Percentiles rank a stretch among this genome's conserved stretches.
Conservation (phyloP, 2,329 filamentous ascomycete species). For the Stachybotrys elegans region DNA sequence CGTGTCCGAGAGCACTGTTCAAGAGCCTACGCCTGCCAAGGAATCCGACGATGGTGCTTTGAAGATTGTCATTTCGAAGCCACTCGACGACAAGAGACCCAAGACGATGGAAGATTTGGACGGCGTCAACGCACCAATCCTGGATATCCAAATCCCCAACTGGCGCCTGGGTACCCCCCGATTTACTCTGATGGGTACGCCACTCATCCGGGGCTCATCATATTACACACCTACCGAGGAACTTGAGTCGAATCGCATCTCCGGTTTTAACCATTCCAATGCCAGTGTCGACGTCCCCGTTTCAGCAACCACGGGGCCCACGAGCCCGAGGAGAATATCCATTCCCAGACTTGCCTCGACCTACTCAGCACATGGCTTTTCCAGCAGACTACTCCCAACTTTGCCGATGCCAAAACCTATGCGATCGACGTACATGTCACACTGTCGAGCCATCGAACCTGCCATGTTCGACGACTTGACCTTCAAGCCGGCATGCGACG, state of each 20-base stretch:
- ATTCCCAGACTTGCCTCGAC: neutral
- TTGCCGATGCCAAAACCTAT: slow-evolving; percentile 34
- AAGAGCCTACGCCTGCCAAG: slow-evolving; percentile 51
- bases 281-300: slow-evolving; percentile 16
- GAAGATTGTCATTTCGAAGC: slow-evolving; percentile 75
- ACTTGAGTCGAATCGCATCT: slow-evolving; percentile 55
- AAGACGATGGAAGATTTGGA: slow-evolving; percentile 58
- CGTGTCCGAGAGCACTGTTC: slow-evolving; percentile 72
- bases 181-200: slow-evolving; percentile 72
- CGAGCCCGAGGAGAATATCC: neutral
- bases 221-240: slow-evolving; percentile 69
- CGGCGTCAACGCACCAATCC: slow-evolving; percentile 40
- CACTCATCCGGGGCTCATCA: slow-evolving; percentile 74
- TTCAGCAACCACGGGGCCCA: neutral
- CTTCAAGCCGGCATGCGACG: slow-evolving; percentile 72
- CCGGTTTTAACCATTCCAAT: slow-evolving; percentile 36
- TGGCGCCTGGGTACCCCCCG: slow-evolving; percentile 78
- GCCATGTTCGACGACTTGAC: slow-evolving; percentile 79
- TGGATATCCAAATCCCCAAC: slow-evolving; percentile 75
- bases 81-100: slow-evolving; percentile 53
- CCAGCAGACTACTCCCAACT: slow-evolving; percentile 26
- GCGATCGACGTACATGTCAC: slow-evolving; percentile 44
- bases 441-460: slow-evolving; percentile 55
- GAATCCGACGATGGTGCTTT: slow-evolving; percentile 63
- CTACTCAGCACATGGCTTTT: neutral